A percentile compares a stretch with the other conserved stretches of the same genome.
Conservation (phyloP, 2,329 filamentous ascomycete genomes). For the Nothophaeocryptopus gaeumannii region DNA sequence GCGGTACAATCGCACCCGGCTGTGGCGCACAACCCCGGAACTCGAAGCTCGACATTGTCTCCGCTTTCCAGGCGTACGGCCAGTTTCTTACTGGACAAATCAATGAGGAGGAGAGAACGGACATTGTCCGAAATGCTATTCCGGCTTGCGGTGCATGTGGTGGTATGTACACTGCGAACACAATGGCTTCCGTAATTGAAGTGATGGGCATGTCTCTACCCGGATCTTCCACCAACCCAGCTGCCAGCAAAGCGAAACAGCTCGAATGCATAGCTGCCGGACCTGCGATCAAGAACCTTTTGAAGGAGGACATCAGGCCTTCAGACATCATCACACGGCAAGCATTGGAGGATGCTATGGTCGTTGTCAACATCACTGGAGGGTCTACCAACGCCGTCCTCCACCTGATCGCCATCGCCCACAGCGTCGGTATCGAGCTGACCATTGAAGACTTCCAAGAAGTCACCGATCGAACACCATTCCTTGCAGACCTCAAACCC, state of each 20-base stretch:
- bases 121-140: conserved; percentile 91
- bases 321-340: conserved; percentile 49
- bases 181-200: conserved; percentile 52
- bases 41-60: conserved; percentile 78
- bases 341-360: conserved; percentile 53
- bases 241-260: conserved; percentile 50
- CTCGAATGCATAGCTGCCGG: conserved; percentile 51
- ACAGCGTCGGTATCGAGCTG: conserved; percentile 50
- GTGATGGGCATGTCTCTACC: conserved; percentile 52
- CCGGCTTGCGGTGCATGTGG: conserved; percentile 80
- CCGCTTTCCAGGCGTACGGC: conserved; percentile 95
- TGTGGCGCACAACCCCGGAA: conserved; percentile 74
- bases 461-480: conserved; percentile 50
- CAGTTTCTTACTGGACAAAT: conserved; percentile 92
- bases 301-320: conserved; percentile 51
- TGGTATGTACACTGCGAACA: conserved; percentile 66
- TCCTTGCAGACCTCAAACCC: conserved; percentile 52
- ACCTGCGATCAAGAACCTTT: conserved; percentile 50
- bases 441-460: conserved; percentile 53
- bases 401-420: conserved; percentile 52
- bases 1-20: conserved; percentile 88
- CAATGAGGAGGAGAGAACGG: conserved; percentile 83
- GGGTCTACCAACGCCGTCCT: conserved; percentile 53
- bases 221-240: conserved; percentile 52
- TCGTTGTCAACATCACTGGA: conserved; percentile 50